Conservation (phyloP, 1,139 yeast genomes). For the Protomyces inundatus region DNA sequence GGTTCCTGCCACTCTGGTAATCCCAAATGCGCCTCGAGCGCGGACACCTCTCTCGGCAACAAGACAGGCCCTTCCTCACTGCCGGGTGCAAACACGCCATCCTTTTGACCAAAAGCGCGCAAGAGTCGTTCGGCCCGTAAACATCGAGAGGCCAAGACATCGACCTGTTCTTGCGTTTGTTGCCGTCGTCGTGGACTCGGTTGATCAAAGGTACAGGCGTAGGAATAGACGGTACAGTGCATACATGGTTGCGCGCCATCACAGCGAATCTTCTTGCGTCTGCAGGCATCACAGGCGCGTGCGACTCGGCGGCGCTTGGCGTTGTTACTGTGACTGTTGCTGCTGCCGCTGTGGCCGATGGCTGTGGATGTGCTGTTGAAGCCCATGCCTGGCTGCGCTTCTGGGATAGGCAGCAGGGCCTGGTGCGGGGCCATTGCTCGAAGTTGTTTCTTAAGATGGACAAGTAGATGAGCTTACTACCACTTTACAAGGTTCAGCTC, state of each 20-base stretch:
- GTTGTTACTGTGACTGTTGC: background rate
- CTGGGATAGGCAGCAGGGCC: no score
- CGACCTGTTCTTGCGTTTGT: conserved; percentile 38
- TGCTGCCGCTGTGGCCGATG: background rate
- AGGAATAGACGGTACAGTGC: conserved; percentile 83
- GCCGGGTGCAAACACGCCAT: conserved; percentile 43
- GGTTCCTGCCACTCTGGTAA: conserved; percentile 2
- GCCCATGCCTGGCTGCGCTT: no score
- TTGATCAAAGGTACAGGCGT: conserved; percentile 43
- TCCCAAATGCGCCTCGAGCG: background rate
- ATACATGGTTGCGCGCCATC: conserved; percentile 67
- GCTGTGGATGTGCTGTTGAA: no score
- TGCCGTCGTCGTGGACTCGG: conserved; percentile 59
- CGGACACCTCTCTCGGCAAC: background rate
- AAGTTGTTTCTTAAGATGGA: no score
- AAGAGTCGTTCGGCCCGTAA: conserved; percentile 41
- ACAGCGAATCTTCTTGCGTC: conserved; percentile 68
- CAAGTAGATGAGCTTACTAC: no score
- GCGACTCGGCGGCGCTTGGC: conserved; percentile 70
- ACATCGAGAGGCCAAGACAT: conserved; percentile 40
- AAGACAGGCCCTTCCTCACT: conserved; percentile 26
- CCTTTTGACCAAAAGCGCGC: conserved; percentile 33
- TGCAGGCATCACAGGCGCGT: conserved; percentile 77
- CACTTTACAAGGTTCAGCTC: no score
- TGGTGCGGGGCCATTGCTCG: no score